A percentile compares a stretch with the other conserved stretches of the same genome.
Conservation (phyloP, 2,329 filamentous ascomycete species). For the Colletotrichum phormii region DNA sequence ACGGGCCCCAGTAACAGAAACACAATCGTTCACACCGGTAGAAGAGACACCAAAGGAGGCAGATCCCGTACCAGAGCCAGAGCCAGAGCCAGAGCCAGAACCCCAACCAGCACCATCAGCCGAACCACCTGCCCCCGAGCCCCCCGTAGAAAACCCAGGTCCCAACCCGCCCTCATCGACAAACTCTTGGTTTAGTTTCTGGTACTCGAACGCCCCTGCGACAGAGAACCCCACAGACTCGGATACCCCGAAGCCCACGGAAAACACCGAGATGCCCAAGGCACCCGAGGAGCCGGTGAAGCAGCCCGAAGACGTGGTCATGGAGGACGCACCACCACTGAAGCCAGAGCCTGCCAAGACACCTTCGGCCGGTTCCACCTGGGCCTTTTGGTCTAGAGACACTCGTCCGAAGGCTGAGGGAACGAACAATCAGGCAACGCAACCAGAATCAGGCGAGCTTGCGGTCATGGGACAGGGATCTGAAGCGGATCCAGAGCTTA, state of each 20-base stretch:
- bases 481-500: constrained; percentile 64
- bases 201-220: constrained; percentile 44
- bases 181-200: constrained; percentile 56
- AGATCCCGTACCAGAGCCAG: constrained; percentile 33
- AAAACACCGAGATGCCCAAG: constrained; percentile 32
- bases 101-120: constrained; percentile 12
- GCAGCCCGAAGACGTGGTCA: constrained; percentile 53
- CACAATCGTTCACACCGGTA: constrained; percentile 11
- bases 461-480: constrained; percentile 69
- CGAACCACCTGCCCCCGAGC: constrained; percentile 9
- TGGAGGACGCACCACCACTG: constrained; percentile 54
- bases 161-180: constrained; percentile 39
- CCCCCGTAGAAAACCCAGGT: constrained; percentile 37
- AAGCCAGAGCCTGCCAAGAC: constrained; percentile 40
- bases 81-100: constrained; percentile 21
- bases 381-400: constrained; percentile 84
- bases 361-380: constrained; percentile 73
- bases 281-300: constrained; percentile 39
- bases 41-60: constrained; percentile 31
- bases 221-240: constrained; percentile 18
- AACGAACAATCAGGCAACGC: constrained; percentile 40
- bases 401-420: constrained; percentile 50
- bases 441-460: constrained; percentile 61
- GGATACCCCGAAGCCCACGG: constrained; percentile 22
- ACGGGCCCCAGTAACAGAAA: constrained; percentile 41